phyloP scores from a whole-genome alignment of 164 flowering plant species.

The Akebia trifoliata region DNA sequence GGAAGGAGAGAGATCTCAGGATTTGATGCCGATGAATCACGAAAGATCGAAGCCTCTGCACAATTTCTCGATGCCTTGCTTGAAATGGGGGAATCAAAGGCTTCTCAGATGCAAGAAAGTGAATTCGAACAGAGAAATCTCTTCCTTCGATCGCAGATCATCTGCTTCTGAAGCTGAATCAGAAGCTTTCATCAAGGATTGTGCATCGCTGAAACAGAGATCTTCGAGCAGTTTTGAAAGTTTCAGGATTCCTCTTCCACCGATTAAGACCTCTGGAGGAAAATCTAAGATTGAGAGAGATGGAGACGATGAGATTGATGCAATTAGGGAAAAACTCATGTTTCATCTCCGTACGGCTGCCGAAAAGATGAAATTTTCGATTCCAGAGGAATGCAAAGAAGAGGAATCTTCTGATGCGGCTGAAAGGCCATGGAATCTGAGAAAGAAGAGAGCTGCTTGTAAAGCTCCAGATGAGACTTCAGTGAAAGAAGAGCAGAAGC shows the following conservation, averaged over 20 bases:
- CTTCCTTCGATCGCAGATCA: conserved; percentile 22
- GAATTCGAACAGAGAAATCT: conserved; percentile 14
- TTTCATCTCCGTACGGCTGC: conserved; percentile 50
- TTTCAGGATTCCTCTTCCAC: not conserved
- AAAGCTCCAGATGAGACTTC: conserved; percentile 33
- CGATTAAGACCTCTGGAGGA: not conserved
- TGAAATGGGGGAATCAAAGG: conserved; percentile 63
- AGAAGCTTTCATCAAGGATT: conserved; percentile 1
- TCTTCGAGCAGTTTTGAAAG: conserved; percentile 3
- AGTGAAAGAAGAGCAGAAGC: conserved; percentile 18
- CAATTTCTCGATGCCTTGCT: conserved; percentile 53
- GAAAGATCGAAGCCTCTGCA: conserved; percentile 59
- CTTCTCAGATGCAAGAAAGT: conserved; percentile 52
- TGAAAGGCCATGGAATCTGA: conserved; percentile 64
- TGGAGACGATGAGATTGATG: conserved; percentile 48
- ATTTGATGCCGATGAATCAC: no score
- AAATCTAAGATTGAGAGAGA: conserved; percentile 3
- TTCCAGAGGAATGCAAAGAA: conserved; percentile 24
- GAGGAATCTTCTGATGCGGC: conserved; percentile 13
- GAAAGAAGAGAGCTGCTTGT: conserved; percentile 64
- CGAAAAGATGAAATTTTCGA: conserved; percentile 43
- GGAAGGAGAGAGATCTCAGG: no score
- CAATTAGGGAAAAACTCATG: conserved; percentile 50
- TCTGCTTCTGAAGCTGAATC: conserved; percentile 15
- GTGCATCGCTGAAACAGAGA: conserved; percentile 11